Evolutionary conservation across 2,329 filamentous ascomycete species (phyloP).

Genomic region (Aspergillus neoniger): DNA sequence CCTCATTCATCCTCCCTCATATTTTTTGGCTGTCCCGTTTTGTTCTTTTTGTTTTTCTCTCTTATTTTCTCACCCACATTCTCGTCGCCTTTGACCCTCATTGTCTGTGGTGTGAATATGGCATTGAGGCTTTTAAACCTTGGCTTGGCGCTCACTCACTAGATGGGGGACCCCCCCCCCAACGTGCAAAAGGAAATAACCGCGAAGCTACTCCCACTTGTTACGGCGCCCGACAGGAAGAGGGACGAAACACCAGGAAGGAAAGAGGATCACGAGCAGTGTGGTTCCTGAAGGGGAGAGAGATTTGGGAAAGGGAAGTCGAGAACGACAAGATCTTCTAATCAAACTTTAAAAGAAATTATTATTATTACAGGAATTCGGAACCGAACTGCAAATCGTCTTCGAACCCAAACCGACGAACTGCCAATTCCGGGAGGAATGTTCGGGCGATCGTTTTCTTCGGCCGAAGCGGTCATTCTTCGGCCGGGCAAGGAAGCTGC

Average conservation of each 20-base stretch:
- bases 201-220: too few relatives aligned
- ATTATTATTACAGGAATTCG: neutral
- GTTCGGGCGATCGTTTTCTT: slow-evolving; percentile 2
- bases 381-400: neutral
- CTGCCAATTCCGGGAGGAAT: neutral
- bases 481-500: slow-evolving; percentile 4
- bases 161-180: too few relatives aligned
- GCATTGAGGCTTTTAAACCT: too few relatives aligned
- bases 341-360: neutral
- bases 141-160: too few relatives aligned
- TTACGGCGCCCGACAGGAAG: too few relatives aligned
- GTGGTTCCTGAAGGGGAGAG: neutral
- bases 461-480: slow-evolving; percentile 12
- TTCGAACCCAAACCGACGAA: neutral
- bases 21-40: neutral
- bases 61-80: too few relatives aligned
- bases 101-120: too few relatives aligned
- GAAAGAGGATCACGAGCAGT: neutral
- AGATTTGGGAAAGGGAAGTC: neutral
- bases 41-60: too few relatives aligned
- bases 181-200: too few relatives aligned
- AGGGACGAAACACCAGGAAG: neutral
- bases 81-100: too few relatives aligned
- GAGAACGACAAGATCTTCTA: neutral
- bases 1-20: neutral